Percentiles rank a stretch among this genome's conserved stretches.
Evolutionary conservation across 176 grass and related monocot genomes (phyloP).

Genomic region (Carex scoparia): DNA sequence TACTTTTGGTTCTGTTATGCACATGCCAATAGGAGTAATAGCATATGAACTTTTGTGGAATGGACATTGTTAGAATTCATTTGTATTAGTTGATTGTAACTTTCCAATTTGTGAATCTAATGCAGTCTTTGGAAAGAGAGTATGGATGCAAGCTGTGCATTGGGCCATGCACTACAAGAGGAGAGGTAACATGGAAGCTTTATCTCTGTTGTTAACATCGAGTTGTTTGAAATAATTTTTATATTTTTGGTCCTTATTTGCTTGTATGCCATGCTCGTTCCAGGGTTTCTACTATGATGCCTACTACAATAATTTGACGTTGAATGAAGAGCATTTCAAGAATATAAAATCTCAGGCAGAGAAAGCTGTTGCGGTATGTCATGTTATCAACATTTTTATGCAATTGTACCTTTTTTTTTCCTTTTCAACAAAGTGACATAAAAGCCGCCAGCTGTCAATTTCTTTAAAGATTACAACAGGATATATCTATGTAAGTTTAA

Average conservation of each 20-base stretch:
- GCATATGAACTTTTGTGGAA: background rate
- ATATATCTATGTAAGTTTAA: background rate
- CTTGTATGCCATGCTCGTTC: conserved; percentile 22
- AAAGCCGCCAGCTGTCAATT: background rate
- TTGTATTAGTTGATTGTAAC: background rate
- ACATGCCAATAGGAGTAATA: background rate
- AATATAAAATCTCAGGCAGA: conserved; percentile 73
- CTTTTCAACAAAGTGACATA: conserved; percentile 7
- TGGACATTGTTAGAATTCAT: background rate
- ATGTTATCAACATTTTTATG: conserved; percentile 6
- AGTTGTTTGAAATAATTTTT: background rate
- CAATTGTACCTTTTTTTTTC: conserved; percentile 5
- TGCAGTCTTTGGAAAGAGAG: conserved; percentile 75
- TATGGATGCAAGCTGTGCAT: conserved; percentile 98
- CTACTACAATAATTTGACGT: conserved; percentile 69
- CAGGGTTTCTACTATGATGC: conserved; percentile 99
- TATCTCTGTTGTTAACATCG: background rate
- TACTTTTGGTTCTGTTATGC: background rate
- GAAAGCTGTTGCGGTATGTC: conserved; percentile 77
- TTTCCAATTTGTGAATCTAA: conserved; percentile 1
- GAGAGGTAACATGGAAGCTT: conserved; percentile 54
- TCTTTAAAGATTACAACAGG: background rate
- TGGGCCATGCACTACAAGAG: conserved; percentile 97
- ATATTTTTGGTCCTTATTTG: background rate
- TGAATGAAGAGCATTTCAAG: conserved; percentile 82